Percentiles rank a stretch among this genome's conserved stretches.
Conservation (phyloP, 805 yeast species). For the Sungouiozyma intestinalis region DNA sequence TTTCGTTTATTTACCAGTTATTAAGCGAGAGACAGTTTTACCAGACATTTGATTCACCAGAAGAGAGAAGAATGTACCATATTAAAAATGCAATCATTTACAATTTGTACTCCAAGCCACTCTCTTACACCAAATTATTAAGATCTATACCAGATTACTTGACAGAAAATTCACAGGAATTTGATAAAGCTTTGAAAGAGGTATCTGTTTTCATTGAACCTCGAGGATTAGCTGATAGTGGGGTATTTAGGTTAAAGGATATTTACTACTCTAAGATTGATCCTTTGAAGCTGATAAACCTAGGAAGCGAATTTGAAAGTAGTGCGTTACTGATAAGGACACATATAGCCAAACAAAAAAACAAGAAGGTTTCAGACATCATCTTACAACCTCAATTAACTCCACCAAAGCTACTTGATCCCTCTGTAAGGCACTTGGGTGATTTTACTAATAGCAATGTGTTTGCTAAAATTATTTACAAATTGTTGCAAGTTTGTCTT, state of each 20-base stretch:
- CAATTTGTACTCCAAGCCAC: conserved; percentile 41
- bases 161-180: conserved; percentile 29
- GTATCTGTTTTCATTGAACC: conserved; percentile 56
- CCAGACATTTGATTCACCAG: conserved; percentile 30
- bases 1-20: conserved; percentile 58
- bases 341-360: conserved; percentile 32
- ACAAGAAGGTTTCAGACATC: conserved; percentile 32
- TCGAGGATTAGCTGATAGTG: conserved; percentile 53
- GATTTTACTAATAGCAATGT: conserved; percentile 39
- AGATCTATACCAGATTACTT: conserved; percentile 28
- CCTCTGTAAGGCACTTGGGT: conserved; percentile 35
- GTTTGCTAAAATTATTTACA: conserved; percentile 49
- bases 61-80: conserved; percentile 23
- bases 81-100: conserved; percentile 39
- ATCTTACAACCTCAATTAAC: conserved; percentile 40
- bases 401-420: conserved; percentile 19
- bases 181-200: conserved; percentile 45
- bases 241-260: conserved; percentile 51
- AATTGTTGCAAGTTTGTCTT: conserved; percentile 45
- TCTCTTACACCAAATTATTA: conserved; percentile 42
- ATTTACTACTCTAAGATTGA: conserved; percentile 39
- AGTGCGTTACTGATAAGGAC: conserved; percentile 39
- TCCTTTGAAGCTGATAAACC: conserved; percentile 40
- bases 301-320: conserved; percentile 43
- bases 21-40: conserved; percentile 61